Evolutionary conservation across 1,139 yeast species (phyloP), one percentile per base, ranked within the genome.

Genomic region (Blastobotrys aristatus): DNA sequence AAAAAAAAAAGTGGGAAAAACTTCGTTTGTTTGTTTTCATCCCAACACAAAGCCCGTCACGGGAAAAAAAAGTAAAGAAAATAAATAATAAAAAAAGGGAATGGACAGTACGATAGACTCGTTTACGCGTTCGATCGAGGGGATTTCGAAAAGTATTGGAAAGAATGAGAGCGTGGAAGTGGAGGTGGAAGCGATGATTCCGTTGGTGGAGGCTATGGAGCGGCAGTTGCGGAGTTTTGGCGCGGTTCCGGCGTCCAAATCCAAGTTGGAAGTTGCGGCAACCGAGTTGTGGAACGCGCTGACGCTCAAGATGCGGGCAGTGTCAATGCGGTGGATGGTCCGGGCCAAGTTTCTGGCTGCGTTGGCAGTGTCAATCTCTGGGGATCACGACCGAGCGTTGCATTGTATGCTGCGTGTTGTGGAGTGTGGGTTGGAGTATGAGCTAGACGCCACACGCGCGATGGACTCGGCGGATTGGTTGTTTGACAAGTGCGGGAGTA

Each of bases 211-310:
- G 21, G 36, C 41, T 20, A 8, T 37, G 20, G 40, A 17, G 17
- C 5, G 22, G 22, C 33, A 39, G 14, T 6, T 39, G 2, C 24
- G 42, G 16, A 8, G 14, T 26, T 13, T 3, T 14, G 17, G 33
- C 17, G 33, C 13, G 6, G 33, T 30, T 7, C 7, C 8, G 4
- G 17, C 13, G 6, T n/a, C n/a, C n/a, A n/a, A n/a, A n/a, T n/a
- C n/a, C n/a, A 5, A 21, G 7, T 22, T 37, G 13, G 40, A 37
- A 22, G 22, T 5, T n/a, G 30, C 21, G 22, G 40, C 40, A 20
- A 37, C 30, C 16, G 13, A 39, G 16, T 27, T 39, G 8, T 39
- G 42, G 42, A 39, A 39, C 16, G 24, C n/a, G 16, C 22, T 39
- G 22, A 39, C 42, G 5, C 5, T 39, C 3, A 26, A 39, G 22